These are phyloP conservation scores for Trametes coccinea DNA, from an alignment of 768 basidiomycete genomes.

Conservation along the genomic window DNA sequence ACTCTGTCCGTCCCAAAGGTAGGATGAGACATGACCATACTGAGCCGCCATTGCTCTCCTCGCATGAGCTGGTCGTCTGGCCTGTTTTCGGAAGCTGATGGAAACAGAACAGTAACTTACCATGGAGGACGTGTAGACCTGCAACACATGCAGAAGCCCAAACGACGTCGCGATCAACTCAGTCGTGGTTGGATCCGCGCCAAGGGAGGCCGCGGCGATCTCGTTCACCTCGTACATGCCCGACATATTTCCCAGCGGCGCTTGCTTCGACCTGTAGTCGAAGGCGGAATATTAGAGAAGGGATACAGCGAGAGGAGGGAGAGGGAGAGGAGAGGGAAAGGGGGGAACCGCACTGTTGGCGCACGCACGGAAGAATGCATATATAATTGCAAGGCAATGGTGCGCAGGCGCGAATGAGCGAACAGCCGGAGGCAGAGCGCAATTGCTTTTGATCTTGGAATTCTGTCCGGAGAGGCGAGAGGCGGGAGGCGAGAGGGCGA, in stretches of 20 bases:
- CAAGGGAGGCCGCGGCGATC: conserved; percentile 10
- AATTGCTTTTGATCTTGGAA: not conserved
- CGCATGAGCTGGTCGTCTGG: too few relatives aligned
- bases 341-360: not conserved
- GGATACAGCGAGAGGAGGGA: not conserved
- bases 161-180: conserved; percentile 9
- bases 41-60: too few relatives aligned
- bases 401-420: too few relatives aligned
- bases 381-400: not conserved
- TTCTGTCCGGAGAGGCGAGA: too few relatives aligned
- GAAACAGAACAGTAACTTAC: not conserved
- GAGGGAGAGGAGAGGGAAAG: not conserved
- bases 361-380: not conserved
- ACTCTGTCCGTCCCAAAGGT: too few relatives aligned
- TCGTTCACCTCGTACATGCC: conserved; percentile 16
- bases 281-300: not conserved
- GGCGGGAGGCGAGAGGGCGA: not conserved
- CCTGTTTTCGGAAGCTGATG: too few relatives aligned
- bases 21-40: too few relatives aligned
- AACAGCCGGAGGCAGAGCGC: not conserved
- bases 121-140: conserved; percentile 13
- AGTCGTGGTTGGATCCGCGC: conserved; percentile 8
- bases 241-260: not conserved
- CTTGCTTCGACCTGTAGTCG: not conserved
- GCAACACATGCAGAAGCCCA: conserved; percentile 7